Percentiles rank a stretch among this genome's conserved stretches.
Conservation (phyloP, 345 rosid genomes). For the Cardamine occulta region DNA sequence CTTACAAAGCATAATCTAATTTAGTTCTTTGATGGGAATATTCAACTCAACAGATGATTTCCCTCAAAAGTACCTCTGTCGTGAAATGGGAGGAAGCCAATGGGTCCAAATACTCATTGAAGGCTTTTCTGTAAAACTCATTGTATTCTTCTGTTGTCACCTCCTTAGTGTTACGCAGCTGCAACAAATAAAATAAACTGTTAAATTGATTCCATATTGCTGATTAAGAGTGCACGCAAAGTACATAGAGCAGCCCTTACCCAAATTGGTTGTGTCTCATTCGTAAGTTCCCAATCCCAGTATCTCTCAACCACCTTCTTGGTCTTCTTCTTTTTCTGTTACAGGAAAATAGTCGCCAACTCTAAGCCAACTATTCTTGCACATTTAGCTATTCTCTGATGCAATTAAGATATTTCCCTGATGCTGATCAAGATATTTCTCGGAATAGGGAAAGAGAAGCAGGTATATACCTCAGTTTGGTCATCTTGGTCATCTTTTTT, state of each 20-base stretch:
- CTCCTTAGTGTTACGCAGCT: constrained; percentile 95
- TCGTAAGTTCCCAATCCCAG: constrained; percentile 98
- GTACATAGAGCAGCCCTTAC: constrained; percentile 44
- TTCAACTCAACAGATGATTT: not conserved
- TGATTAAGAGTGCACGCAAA: not conserved
- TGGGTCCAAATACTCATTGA: constrained; percentile 93
- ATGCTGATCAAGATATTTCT: constrained; percentile 9
- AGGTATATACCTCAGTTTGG: constrained; percentile 57
- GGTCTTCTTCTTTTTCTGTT: constrained; percentile 89
- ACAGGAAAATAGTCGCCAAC: constrained; percentile 21
- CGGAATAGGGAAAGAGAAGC: constrained; percentile 4
- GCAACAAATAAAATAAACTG: constrained; percentile 38
- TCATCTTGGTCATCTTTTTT: constrained; percentile 60
- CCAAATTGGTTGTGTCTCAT: constrained; percentile 99
- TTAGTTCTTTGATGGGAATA: not conserved
- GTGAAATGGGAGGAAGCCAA: constrained; percentile 96
- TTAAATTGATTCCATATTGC: not conserved
- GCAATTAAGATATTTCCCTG: constrained; percentile 3
- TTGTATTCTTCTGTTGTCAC: constrained; percentile 88
- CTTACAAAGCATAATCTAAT: not conserved
- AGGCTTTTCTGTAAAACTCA: constrained; percentile 86
- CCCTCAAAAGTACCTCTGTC: constrained; percentile 69
- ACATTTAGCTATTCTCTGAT: constrained; percentile 11
- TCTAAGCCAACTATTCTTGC: constrained; percentile 13
- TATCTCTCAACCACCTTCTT: constrained; percentile 88